Base-by-base conservation (phyloP, 106 monocot species). In the Dioscorea zingiberensis region DNA sequence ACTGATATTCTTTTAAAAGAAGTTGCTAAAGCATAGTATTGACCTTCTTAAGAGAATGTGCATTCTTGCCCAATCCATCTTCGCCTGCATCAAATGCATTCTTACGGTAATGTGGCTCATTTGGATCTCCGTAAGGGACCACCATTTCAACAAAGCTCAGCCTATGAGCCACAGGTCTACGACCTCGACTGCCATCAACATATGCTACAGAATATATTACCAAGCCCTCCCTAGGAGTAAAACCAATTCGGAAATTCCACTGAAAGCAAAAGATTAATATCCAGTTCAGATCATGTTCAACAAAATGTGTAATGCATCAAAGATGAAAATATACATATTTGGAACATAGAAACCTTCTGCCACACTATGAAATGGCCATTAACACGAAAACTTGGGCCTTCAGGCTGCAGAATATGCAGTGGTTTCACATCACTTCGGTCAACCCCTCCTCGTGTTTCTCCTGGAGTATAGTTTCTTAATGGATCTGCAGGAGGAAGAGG, bases 31-130 rank as follows among this genome's bases (percentile, higher is more conserved):
- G 38, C 38, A 38, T 38, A 38, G 38, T 2, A 38, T 6, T 38
- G 3, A 94, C 97, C 92, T 66, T 92, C 62, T 98, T 98, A 44
- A 98, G 84, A 60, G 97, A 98, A 53, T 98, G 88, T 54, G 92
- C 88, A 82, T 98, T 98, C 61, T 98, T 92, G 2, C 97, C 97
- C 17, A 98, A 77, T 13, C 97, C 97, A 71, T 98, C 97, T 73
- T 98, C 97, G 25, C 97, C 92, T 45, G 97, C 92, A 89, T 98
- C 92, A 82, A 92, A 98, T 68, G 92, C 92, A 84, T 98, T 98
- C 66, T 98, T 98, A 32, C 89, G 83, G 65, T 98, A 98, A 64
- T 98, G 97, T 56, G 97, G 92, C 22, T 98, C 92, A 76, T 92
- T 86, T 55, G 97, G 97, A 78, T 97, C 97, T 47, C 97, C 97